Percentiles rank a stretch among this genome's conserved stretches.
phyloP scores from a whole-genome alignment of 768 basidiomycete species.

The Phlebiopsis gigantea region DNA sequence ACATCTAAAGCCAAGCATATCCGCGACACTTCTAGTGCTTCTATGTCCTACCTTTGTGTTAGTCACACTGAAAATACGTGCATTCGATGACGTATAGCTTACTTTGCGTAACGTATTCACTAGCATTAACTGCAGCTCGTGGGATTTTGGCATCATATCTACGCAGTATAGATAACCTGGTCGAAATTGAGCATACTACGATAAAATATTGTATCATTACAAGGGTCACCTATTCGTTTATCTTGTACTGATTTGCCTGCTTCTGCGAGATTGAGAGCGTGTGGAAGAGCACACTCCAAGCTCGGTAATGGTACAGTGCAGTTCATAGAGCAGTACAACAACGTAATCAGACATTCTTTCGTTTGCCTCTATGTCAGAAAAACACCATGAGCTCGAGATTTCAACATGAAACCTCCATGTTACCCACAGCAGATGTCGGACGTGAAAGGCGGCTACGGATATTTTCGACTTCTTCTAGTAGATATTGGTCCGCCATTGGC shows the following conservation, averaged over 20 bases:
- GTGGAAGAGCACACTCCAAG: constrained; percentile 67
- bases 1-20: constrained; percentile 72
- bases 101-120: constrained; percentile 86
- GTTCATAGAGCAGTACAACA: constrained; percentile 64
- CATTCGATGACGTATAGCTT: too few species aligned
- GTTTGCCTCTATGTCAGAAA: constrained; percentile 44
- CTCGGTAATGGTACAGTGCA: constrained; percentile 37
- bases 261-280: constrained; percentile 75
- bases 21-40: constrained; percentile 45
- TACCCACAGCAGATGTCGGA: constrained; percentile 47
- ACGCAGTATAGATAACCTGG: constrained; percentile 76
- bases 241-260: constrained; percentile 54
- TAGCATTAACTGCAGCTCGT: constrained; percentile 77
- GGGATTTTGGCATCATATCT: constrained; percentile 60
- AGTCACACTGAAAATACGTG: too few species aligned
- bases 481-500: constrained; percentile 54
- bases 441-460: constrained; percentile 49
- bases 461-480: constrained; percentile 53
- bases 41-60: constrained; percentile 54
- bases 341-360: constrained; percentile 60
- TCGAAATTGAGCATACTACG: not conserved
- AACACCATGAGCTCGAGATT: constrained; percentile 1
- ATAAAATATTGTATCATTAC: too few species aligned
- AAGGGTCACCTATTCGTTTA: constrained; percentile 55
- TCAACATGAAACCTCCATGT: constrained; percentile 23